phyloP scores from a whole-genome alignment of 208 protist species.

The Acanthamoeba quina region DNA sequence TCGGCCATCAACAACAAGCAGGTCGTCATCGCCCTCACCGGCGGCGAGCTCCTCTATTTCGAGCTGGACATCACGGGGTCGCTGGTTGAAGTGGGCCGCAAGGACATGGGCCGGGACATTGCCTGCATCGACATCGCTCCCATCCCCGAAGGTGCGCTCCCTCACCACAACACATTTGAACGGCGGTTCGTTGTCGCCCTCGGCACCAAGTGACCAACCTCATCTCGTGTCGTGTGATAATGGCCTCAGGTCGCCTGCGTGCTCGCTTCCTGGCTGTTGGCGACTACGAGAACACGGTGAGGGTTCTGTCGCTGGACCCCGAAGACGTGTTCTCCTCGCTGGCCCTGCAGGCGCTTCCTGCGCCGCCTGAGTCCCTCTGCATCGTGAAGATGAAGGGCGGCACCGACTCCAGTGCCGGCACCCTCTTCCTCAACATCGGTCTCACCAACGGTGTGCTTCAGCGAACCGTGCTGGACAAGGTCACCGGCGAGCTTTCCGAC shows the following conservation, averaged over 20 bases:
- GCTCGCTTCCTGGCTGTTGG: constrained; percentile 71
- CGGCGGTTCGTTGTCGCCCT: neutral
- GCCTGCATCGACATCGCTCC: constrained; percentile 86
- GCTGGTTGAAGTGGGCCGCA: constrained; percentile 88
- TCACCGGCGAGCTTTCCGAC: constrained; percentile 90
- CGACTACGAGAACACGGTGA: constrained; percentile 85
- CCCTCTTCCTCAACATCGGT: constrained; percentile 91
- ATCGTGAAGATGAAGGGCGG: constrained; percentile 75
- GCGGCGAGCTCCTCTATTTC: constrained; percentile 94
- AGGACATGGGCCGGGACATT: constrained; percentile 87
- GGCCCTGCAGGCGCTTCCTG: constrained; percentile 45
- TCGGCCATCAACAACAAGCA: constrained; percentile 88
- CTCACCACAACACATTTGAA: neutral
- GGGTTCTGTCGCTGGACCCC: constrained; percentile 91
- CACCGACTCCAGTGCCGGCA: constrained; percentile 7
- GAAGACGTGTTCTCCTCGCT: constrained; percentile 78
- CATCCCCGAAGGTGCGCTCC: constrained; percentile 85
- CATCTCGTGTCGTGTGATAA: neutral
- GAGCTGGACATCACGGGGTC: constrained; percentile 90
- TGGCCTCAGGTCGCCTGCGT: neutral
- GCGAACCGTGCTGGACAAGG: constrained; percentile 88
- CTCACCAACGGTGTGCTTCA: constrained; percentile 92
- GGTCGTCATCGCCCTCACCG: constrained; percentile 88
- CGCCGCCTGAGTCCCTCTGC: constrained; percentile 78
- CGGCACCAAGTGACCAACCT: neutral